Evolutionary conservation across 352 stramenopile genomes (phyloP), one percentile per base, ranked within the genome.

Genomic region (Pythium scleroteichum): DNA sequence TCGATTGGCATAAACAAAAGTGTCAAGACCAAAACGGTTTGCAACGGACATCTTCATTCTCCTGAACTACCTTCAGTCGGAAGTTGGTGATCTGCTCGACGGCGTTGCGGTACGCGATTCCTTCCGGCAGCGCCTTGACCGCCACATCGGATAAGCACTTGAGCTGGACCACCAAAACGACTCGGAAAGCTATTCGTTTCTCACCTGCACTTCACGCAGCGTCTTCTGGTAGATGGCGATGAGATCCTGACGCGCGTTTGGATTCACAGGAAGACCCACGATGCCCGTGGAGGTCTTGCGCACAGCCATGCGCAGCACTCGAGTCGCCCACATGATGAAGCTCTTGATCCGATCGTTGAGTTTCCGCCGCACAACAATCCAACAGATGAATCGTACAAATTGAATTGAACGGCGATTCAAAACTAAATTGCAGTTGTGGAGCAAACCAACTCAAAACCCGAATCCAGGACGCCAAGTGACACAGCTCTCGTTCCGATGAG

Each of bases 51-150:
- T 95, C 82, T 53, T 87, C 71, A 65, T 90, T 82, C 19, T 73
- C 75, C 64, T 82, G 69, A 41, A 86, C 79, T 42, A 92, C 79
- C 51, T 88, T 84, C 46, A 94, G 72, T 61, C 86, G 86, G 67
- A 83, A 92, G 47, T 91, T 93, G 55, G 85, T 95, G 74, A 95
- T 93, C 51, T 87, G 67, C 64, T 95, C 85, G 46, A 95, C 85
- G 4, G 82, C 83, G 39, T 75, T 80, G 53, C 83, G 73, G 82
- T 95, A 95, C 26, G 66, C 38, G 60, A 79, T 78, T 55, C 87
- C 75, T 27, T 82, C 61, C 14, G 84, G 84, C 53, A 92, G 74
- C 56, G 77, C 68, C 84, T 92, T 32, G 33, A 22, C 27, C 26
- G 35, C 12, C 40, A 41, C 27, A 27, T 10, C 47, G 17, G 4